Conservation (phyloP, 176 grass and related monocot species). For the Alopecurus myosuroides region DNA sequence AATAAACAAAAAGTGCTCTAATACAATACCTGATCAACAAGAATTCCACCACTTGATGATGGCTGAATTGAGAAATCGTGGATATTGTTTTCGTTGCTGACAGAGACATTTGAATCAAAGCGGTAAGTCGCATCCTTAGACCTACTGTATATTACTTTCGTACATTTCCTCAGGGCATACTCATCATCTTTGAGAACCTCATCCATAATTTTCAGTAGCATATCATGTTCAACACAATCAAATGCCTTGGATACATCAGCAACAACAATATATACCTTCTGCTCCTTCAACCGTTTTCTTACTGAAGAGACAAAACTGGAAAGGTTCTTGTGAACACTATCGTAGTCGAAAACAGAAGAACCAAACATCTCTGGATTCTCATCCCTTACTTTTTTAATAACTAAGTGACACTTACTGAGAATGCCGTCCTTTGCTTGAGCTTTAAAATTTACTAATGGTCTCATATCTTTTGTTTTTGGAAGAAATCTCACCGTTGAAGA, state of each 20-base stretch:
- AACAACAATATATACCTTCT: constrained; percentile 75
- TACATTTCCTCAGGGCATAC: constrained; percentile 58
- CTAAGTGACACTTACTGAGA: constrained; percentile 45
- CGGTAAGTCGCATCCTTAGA: constrained; percentile 29
- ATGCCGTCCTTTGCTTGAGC: constrained; percentile 40
- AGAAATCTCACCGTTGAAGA: constrained; percentile 77
- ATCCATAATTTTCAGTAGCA: constrained; percentile 53
- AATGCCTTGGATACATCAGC: constrained; percentile 94
- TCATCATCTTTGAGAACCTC: constrained; percentile 47
- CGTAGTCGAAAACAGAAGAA: constrained; percentile 91
- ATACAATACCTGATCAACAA: constrained; percentile 75
- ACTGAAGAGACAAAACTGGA: constrained; percentile 47
- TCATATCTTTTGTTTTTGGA: constrained; percentile 66
- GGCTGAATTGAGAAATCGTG: constrained; percentile 56
- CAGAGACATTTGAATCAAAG: constrained; percentile 45
- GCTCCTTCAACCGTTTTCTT: constrained; percentile 33
- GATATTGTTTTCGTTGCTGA: constrained; percentile 13
- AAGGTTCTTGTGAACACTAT: constrained; percentile 61
- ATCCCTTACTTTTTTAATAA: constrained; percentile 59
- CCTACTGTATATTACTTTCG: constrained; percentile 44
- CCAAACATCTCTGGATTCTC: constrained; percentile 75
- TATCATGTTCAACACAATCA: constrained; percentile 70
- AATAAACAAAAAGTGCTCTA: constrained; percentile 17
- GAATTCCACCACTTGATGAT: constrained; percentile 48
- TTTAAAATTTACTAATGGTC: constrained; percentile 69